phyloP scores from a whole-genome alignment of 495 filamentous ascomycete genomes.

The Thozetella sp. region DNA sequence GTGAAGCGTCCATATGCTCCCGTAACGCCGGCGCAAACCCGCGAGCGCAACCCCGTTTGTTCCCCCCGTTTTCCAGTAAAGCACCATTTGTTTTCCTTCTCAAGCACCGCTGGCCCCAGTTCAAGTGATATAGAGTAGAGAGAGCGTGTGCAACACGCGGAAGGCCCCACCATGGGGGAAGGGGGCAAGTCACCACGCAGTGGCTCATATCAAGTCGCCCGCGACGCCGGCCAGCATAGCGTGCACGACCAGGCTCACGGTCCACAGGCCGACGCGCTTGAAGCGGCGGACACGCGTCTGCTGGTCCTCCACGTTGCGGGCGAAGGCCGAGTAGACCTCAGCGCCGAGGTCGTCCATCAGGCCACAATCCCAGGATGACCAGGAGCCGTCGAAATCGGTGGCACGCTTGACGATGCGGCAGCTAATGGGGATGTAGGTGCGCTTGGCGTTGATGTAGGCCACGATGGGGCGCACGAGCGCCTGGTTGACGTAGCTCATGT shows the following conservation, averaged over 20 bases:
- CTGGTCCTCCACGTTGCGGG: conserved; percentile 82
- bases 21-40: neutral
- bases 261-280: conserved; percentile 97
- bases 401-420: conserved; percentile 90
- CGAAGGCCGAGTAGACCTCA: conserved; percentile 93
- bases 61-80: too few species aligned
- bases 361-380: conserved; percentile 92
- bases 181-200: neutral
- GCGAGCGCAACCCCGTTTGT: too few species aligned
- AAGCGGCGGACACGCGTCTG: conserved; percentile 82
- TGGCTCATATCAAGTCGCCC: conserved; percentile 63
- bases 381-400: conserved; percentile 90
- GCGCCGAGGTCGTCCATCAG: conserved; percentile 95
- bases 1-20: neutral
- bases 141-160: neutral
- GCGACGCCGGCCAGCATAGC: conserved; percentile 96
- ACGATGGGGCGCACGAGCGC: conserved; percentile 95
- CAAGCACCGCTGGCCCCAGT: neutral
- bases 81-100: too few species aligned
- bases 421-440: conserved; percentile 91
- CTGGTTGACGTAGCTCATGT: conserved; percentile 94
- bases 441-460: conserved; percentile 95
- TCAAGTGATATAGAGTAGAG: neutral
- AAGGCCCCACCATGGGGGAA: neutral
- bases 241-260: conserved; percentile 84